Conservation (phyloP, 1,284 basidiomycete species). For the Caloboletus firmus region DNA sequence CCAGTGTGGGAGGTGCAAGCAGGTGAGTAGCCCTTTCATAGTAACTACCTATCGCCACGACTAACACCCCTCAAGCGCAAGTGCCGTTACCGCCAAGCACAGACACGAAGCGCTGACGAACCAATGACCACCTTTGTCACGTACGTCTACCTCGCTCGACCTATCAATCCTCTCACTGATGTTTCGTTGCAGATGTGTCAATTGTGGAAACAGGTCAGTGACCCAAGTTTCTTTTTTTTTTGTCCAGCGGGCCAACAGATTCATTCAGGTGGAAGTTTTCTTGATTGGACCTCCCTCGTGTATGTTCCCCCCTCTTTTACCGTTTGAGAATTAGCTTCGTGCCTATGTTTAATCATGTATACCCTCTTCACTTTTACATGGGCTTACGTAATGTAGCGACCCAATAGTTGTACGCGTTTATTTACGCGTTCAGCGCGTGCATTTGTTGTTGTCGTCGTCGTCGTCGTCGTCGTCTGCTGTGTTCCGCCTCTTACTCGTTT, state of each 20-base stretch:
- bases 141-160: slow-evolving; percentile 38
- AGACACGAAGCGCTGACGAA: slow-evolving; percentile 93
- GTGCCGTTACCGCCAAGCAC: slow-evolving; percentile 91
- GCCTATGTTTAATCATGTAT: slow-evolving; percentile 20
- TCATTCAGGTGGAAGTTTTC: slow-evolving; percentile 65
- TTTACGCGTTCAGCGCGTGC: slow-evolving; percentile 12
- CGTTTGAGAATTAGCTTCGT: slow-evolving; percentile 2
- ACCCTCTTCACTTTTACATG: slow-evolving; percentile 6
- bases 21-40: slow-evolving; percentile 43
- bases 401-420: slow-evolving; percentile 11
- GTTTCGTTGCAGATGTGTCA: slow-evolving; percentile 45
- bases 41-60: neutral
- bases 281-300: slow-evolving; percentile 32
- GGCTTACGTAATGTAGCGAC: slow-evolving; percentile 21
- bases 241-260: slow-evolving; percentile 4
- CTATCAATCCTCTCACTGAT: neutral
- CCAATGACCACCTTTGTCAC: slow-evolving; percentile 87
- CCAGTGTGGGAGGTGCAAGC: slow-evolving; percentile 93
- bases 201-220: slow-evolving; percentile 57
- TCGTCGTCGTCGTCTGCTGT: neutral
- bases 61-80: slow-evolving; percentile 57
- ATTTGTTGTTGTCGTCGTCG: neutral
- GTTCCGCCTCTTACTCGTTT: neutral
- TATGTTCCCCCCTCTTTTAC: slow-evolving; percentile 5
- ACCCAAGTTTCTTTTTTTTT: neutral